Conservation (phyloP, 2,329 filamentous ascomycete species). For the Gyromitra esculenta region DNA sequence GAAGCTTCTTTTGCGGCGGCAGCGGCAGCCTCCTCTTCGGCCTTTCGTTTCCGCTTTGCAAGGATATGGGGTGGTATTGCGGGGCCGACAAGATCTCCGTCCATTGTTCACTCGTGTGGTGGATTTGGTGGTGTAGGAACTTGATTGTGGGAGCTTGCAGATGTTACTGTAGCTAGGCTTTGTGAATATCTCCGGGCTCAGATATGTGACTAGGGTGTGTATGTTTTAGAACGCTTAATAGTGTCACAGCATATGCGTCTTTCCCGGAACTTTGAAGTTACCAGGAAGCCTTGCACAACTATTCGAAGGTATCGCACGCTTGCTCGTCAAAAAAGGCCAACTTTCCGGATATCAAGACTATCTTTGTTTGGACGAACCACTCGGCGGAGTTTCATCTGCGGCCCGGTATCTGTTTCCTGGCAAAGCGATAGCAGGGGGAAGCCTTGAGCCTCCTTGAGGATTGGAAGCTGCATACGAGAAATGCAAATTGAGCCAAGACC, state of each 20-base stretch:
- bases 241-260: conserved; percentile 29
- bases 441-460: conserved; percentile 43
- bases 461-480: conserved; percentile 48
- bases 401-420: conserved; percentile 28
- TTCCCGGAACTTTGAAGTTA: conserved; percentile 14
- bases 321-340: conserved; percentile 22
- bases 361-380: not conserved
- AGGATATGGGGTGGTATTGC: conserved; percentile 60
- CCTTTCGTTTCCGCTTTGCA: conserved; percentile 60
- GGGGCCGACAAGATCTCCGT: conserved; percentile 58
- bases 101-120: conserved; percentile 42
- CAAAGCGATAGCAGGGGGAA: conserved; percentile 23
- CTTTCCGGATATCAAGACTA: conserved; percentile 19
- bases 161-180: not conserved
- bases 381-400: conserved; percentile 31
- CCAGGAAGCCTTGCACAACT: conserved; percentile 28
- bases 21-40: conserved; percentile 57
- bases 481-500: conserved; percentile 53
- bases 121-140: conserved; percentile 18
- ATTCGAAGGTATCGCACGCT: conserved; percentile 37
- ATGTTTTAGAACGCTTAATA: conserved; percentile 45
- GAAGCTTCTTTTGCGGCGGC: conserved; percentile 50
- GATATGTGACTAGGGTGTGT: conserved; percentile 24
- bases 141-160: not conserved
- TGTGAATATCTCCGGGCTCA: conserved; percentile 23